Conservation (phyloP, 2,329 filamentous ascomycete species). For the Dryadomyces sulphureus region DNA sequence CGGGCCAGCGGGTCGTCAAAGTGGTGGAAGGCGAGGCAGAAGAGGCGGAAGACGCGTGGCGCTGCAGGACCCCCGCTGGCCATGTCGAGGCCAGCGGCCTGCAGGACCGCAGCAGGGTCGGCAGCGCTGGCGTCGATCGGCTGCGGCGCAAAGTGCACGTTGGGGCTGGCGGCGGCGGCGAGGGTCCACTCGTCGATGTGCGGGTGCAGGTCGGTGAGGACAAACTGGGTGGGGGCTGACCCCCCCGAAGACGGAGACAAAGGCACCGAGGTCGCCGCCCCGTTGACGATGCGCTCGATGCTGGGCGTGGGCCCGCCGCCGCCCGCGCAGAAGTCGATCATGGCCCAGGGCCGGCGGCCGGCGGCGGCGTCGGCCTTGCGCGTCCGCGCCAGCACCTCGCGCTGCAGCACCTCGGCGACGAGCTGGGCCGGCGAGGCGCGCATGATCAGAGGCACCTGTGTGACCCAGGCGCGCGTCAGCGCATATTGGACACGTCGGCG, state of each 20-base stretch:
- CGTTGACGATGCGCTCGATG: constrained; percentile 47
- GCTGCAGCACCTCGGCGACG: constrained; percentile 39
- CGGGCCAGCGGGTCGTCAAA: constrained; percentile 50
- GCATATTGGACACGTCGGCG: constrained; percentile 50
- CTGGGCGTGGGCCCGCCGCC: constrained; percentile 55
- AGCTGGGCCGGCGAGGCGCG: constrained; percentile 40
- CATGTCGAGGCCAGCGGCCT: constrained; percentile 7
- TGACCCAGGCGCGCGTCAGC: constrained; percentile 49
- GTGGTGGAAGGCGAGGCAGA: constrained; percentile 65
- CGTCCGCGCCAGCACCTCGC: constrained; percentile 2
- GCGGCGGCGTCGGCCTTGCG: background rate
- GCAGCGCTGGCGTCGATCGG: constrained; percentile 51
- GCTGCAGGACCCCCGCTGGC: too few species aligned
- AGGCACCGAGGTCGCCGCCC: constrained; percentile 16
- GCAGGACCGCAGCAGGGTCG: constrained; percentile 30
- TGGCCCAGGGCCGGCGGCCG: constrained; percentile 30
- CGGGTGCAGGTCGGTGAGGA: constrained; percentile 53
- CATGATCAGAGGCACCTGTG: constrained; percentile 42
- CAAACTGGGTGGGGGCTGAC: constrained; percentile 27
- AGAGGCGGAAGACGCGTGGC: constrained; percentile 43
- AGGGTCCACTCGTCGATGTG: constrained; percentile 45
- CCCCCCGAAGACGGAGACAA: too few species aligned
- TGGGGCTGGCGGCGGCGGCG: constrained; percentile 33
- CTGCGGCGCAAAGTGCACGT: constrained; percentile 43
- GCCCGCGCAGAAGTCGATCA: constrained; percentile 65